Evolutionary conservation across 306 rosid genomes (phyloP).

Genomic region (Sicyos edulis): DNA sequence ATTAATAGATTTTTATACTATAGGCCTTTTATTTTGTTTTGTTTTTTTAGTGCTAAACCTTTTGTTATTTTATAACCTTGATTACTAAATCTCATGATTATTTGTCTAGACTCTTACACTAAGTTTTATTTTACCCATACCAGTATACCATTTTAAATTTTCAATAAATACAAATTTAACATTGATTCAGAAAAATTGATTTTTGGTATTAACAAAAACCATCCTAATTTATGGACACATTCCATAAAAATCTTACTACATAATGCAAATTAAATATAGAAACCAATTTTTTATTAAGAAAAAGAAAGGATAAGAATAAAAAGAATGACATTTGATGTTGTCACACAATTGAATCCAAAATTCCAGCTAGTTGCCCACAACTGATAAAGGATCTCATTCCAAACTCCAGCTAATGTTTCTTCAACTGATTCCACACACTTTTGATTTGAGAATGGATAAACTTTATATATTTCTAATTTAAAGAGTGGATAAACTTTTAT

Average conservation of each 20-base stretch:
- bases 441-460: not conserved
- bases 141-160: no score
- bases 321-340: no score
- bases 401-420: slow-evolving; percentile 10
- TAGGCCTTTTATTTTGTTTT: no score
- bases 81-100: no score
- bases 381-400: not conserved
- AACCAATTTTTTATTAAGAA: not conserved
- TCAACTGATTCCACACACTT: not conserved
- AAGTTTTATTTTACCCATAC: no score
- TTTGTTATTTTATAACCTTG: no score
- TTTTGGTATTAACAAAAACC: not conserved
- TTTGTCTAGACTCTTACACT: no score
- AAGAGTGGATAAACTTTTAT: not conserved
- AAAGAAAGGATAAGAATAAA: not conserved
- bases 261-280: not conserved
- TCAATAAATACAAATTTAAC: no score
- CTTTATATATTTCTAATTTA: not conserved
- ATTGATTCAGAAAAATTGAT: no score
- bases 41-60: no score
- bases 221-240: not conserved
- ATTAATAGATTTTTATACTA: no score
- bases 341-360: not conserved
- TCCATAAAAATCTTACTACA: not conserved
- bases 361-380: not conserved